Base-by-base conservation (phyloP, 768 basidiomycete species). In the Lentinus tigrinus region DNA sequence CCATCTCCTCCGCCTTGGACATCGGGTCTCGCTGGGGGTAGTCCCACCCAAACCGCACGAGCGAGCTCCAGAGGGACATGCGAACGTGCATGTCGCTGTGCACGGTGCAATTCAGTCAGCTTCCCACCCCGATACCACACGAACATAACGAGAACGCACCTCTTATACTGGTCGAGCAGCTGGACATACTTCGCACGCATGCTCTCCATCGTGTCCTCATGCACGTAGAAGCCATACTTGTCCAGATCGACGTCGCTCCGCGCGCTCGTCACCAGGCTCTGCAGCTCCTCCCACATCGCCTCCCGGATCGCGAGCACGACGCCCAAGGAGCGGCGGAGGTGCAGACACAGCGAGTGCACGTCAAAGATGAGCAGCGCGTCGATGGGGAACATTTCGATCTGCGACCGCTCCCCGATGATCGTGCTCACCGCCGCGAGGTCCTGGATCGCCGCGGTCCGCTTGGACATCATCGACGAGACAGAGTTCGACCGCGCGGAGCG, bases 271-370 rank as follows among this genome's bases (percentile, higher is more conserved):
- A 37, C 46, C 37, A 51, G 16, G 31, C 27, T 38, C 39, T 44
- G 39, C 34, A 70, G 62, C 60, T 68, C 67, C 42, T 70, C 69
- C 67, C 67, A 70, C 69, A 70, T 70, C 42, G 66, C 65, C 62
- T 70, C 69, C 59, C 60, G 63, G 39, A 59, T 19, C 24, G 52
- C 62, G 28, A 66, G 39, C 49, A 70, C 69, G 47, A 63, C 28
- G 24, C 49, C 50, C 23, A 65, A 60, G 44, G 65, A 64, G 40
- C 69, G 67, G 40, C 58, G 56, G n/a, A 70, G 63, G 38, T 63
- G 62, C 56, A 67, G 64, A 60, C 56, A 63, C 43, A 67, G 54
- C 39, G 62, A 57, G 54, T 63, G 61, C 53, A 63, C 61, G 50
- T 60, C 58, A 31, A 67, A 49, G 16, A 47, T 50, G 14, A 52